Conservation (phyloP, 192 early-diverging fungal species). For the Phycomyces nitens region DNA sequence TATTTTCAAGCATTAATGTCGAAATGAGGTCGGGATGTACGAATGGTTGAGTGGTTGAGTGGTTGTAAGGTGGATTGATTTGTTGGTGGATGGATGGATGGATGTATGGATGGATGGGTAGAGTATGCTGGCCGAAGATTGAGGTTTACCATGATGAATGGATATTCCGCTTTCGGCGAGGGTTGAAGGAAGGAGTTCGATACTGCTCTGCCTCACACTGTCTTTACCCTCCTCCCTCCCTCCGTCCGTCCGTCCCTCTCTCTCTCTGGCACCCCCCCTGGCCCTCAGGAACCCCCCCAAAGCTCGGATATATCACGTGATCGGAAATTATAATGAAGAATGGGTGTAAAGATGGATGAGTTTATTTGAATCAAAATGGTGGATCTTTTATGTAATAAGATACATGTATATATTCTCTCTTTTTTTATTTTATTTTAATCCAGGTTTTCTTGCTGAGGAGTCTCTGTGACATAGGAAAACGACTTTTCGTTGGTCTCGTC, state of each 20-base stretch:
- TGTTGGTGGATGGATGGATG: neutral
- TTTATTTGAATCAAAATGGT: too few relatives aligned
- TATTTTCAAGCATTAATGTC: too few relatives aligned
- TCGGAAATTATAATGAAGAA: neutral
- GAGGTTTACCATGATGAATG: neutral
- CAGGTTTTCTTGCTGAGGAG: conserved; percentile 25
- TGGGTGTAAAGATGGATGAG: neutral
- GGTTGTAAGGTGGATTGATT: too few relatives aligned
- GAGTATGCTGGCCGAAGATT: neutral
- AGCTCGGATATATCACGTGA: neutral
- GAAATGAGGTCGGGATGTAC: too few relatives aligned
- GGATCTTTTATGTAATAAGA: too few relatives aligned
- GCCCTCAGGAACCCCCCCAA: neutral
- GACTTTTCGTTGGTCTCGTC: conserved; percentile 21
- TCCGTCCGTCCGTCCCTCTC: too few relatives aligned
- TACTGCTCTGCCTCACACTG: too few relatives aligned
- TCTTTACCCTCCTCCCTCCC: too few relatives aligned
- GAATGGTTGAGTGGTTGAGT: too few relatives aligned
- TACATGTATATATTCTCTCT: too few relatives aligned
- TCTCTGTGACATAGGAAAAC: neutral
- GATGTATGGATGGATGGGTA: neutral
- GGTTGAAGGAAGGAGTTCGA: conserved; percentile 1
- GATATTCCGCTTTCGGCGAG: neutral
- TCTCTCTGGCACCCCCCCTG: too few relatives aligned
- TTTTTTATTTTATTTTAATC: conserved; percentile 16